Conservation (phyloP, 2,329 filamentous ascomycete species). For the Cercospora sp. region DNA sequence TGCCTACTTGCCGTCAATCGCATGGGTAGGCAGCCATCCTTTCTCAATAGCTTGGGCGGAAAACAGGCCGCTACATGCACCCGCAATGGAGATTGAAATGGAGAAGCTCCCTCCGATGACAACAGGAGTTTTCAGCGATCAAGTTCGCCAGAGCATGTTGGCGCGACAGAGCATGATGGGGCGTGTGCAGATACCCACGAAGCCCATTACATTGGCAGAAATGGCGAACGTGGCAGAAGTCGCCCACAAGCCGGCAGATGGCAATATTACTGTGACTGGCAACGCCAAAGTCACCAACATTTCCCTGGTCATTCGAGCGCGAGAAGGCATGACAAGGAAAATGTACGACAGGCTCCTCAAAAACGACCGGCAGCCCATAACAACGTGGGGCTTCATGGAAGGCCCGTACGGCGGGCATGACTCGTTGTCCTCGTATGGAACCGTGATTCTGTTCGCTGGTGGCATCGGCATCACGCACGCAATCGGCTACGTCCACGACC, state of each 20-base stretch:
- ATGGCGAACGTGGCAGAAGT: slow-evolving; percentile 25
- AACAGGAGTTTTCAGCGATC: slow-evolving; percentile 12
- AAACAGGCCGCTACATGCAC: slow-evolving; percentile 48
- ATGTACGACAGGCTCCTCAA: slow-evolving; percentile 68
- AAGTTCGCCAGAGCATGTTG: slow-evolving; percentile 17
- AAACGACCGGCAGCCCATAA: slow-evolving; percentile 61
- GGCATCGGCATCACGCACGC: slow-evolving; percentile 81
- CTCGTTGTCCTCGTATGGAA: slow-evolving; percentile 72
- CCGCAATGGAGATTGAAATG: slow-evolving; percentile 40
- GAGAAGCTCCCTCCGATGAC: slow-evolving; percentile 35
- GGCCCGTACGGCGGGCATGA: slow-evolving; percentile 75
- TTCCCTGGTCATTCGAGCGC: slow-evolving; percentile 70
- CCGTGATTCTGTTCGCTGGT: slow-evolving; percentile 75
- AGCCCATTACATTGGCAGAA: slow-evolving; percentile 18
- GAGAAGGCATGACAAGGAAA: slow-evolving; percentile 71
- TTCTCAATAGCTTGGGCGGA: slow-evolving; percentile 54
- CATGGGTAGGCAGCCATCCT: slow-evolving; percentile 49
- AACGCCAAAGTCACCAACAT: slow-evolving; percentile 51
- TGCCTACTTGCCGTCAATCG: slow-evolving; percentile 57
- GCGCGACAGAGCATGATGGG: slow-evolving; percentile 17
- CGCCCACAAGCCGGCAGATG: slow-evolving; percentile 21
- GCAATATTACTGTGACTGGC: slow-evolving; percentile 31
- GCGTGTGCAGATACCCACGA: slow-evolving; percentile 13
- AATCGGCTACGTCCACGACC: slow-evolving; percentile 71
- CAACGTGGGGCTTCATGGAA: slow-evolving; percentile 68